Evolutionary conservation across 2,329 filamentous ascomycete genomes (phyloP), one percentile per base, ranked within the genome.

Genomic region (Pseudocercospora fuligena): DNA sequence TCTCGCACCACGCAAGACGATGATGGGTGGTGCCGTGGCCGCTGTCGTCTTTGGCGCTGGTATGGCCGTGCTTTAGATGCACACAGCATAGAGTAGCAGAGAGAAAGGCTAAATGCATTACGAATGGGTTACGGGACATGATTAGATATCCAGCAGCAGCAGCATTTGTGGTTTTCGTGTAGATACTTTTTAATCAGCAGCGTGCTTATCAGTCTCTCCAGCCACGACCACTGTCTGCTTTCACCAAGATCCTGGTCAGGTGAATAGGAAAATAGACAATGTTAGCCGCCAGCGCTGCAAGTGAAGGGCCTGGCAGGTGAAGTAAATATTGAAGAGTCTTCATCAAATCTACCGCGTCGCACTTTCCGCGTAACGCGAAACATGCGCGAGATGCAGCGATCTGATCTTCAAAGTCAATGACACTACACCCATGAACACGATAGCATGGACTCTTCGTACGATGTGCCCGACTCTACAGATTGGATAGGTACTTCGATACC

Each of bases 391-490:
- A 56, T 56, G 25, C 49, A 56, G 12, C 25, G 25, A 56, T 56
- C 23, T 31, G 23, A 56, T 21, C 19, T 51, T n/a, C 51, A 31
- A 27, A 31, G 51, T 56, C 51, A 29, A 56, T 31, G 21, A 57
- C 53, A 63, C 51, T n/a, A 58, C 56, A 58, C 16, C 19, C 56
- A 58, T 36, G 31, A 58, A 53, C 21, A 21, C 51, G 31, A 25
- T 60, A 58, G 40, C 14, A 72, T 72, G 70, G 66, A 70, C 62
- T 62, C 64, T 51, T 59, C 63, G 31, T 78, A 79, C 69, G 79
- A 83, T 64, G 73, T 94, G 49, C 81, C 90, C 59, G 92, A 95
- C 80, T 90, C 92, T n/a, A 94, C 92, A 61, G 92, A 96, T 82
- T 96, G 92, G 92, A 84, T 93, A 5, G 75, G 82, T 11, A 96